Evolutionary conservation across 805 yeast species (phyloP), one percentile per base, ranked within the genome.

Genomic region (Wickerhamiella brachini): DNA sequence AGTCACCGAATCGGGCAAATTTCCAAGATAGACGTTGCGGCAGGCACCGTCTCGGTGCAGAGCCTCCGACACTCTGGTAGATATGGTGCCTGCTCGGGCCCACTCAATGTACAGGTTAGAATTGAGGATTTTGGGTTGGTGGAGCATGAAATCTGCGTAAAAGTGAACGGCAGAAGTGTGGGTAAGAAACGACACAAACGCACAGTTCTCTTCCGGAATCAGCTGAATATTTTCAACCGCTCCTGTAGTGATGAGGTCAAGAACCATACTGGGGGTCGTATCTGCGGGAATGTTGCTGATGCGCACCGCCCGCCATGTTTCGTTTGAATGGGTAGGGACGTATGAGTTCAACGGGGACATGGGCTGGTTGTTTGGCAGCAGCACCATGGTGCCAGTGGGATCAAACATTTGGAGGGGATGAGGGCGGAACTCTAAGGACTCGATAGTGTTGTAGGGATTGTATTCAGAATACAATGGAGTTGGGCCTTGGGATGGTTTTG

Each of bases 211-310:
- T 38, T 82, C 78, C 1, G 93, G 88, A n/a, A 88, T 69, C 52
- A 89, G 75, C 43, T 60, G 54, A 45, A 86, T 79, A 50, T 77
- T 79, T 69, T 89, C 97, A 51, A 89, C 79, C 24, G 86, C 80
- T 31, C 97, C 97, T 31, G 94, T 82, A 59, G 95, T 78, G 29
- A 89, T 95, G 65, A 87, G 94, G 64, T 89, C 89, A 61, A 90
- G 73, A 48, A 93, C 68, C 61, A 86, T 95, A 59, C 83, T 80
- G 5, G 90, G 79, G 18, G 88, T 78, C 52, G 88, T 74, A 54
- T 82, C 84, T n/a, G 75, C 68, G 1, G 97, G 96, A 39, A 90
- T 76, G 63, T 86, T 87, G 15, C 96, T 96, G 60, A 90, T 71
- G 63, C 87, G 86, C 9, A 90, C 95, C 0, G 97, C 87, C 65